Base-by-base conservation (phyloP, 495 filamentous ascomycete genomes). In the Friedmanniomyces simplex region DNA sequence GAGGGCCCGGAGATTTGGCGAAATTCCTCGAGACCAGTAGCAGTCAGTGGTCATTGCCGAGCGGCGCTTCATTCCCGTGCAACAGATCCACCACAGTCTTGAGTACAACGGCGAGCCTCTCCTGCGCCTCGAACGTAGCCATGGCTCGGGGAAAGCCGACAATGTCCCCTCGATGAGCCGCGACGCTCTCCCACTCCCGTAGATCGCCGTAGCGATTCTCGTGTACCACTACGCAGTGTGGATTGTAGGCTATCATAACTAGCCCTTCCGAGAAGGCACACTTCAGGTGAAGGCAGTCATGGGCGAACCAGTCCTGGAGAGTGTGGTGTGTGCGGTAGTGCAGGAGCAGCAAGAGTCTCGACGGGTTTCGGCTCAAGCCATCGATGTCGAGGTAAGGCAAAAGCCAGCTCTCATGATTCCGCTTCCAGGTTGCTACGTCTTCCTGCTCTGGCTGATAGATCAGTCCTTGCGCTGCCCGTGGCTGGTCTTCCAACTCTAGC, bases 311-410 rank as follows among this genome's bases (percentile, higher is more conserved):
- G 8, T 37, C 34, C 8, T 37, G 34, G n/a, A n/a, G n/a, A n/a
- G n/a, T n/a, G 20, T 24, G 20, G 11, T 28, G 21, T 10, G 51
- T 18, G 16, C 51, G 51, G 21, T 42, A 30, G 14, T 42, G 51
- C 21, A 54, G 22, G n/a, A 18, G 11, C 2, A 54, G 36, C 13
- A n/a, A n/a, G n/a, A 54, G 20, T 11, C 42, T 54, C 16, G 5
- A 7, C 22, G 22, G 3, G 21, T 54, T 32, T 4, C 36, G 13
- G 36, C 34, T 20, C 30, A 54, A 14, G 11, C 1, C 36, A 11
- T 54, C 37, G 11, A 54, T 32, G 21, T 26, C 24, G 21, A 54
- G 32, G n/a, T 54, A 54, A 20, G 51, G 51, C 8, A 54, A 21
- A 1, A 54, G 22, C 22, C 20, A 54, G 12, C 22, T n/a, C n/a